Evolutionary conservation across 495 filamentous ascomycete genomes (phyloP).

Genomic region (Neurospora sp.): DNA sequence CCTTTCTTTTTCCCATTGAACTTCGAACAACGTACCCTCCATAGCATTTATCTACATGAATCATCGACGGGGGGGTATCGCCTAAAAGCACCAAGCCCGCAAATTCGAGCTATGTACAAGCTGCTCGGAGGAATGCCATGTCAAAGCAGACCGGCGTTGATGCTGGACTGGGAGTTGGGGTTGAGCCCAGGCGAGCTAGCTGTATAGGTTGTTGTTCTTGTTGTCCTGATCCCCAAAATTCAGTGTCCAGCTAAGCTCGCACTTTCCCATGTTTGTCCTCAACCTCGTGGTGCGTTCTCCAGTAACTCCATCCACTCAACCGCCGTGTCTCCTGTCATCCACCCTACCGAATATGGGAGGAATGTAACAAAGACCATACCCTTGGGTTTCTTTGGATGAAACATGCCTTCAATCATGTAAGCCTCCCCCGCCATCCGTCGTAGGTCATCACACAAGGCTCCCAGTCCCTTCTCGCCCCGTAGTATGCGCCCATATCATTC

Average conservation of each 20-base stretch:
- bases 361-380: background rate
- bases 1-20: background rate
- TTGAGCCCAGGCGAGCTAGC: background rate
- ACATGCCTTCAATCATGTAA: background rate
- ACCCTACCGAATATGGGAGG: background rate
- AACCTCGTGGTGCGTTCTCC: background rate
- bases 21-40: background rate
- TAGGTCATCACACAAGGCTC: background rate
- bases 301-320: background rate
- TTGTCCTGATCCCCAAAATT: background rate
- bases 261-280: background rate
- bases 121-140: background rate
- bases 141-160: background rate
- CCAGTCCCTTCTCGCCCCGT: background rate
- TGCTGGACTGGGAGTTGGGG: background rate
- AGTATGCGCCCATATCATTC: background rate
- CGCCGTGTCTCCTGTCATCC: background rate
- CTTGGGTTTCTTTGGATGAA: background rate
- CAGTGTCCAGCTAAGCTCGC: background rate
- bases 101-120: background rate
- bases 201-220: background rate
- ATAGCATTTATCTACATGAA: background rate
- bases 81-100: background rate
- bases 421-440: background rate
- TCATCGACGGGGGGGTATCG: background rate